Evolutionary conservation across 306 rosid species (phyloP), one percentile per base, ranked within the genome.

Genomic region (Citrullus amarus): DNA sequence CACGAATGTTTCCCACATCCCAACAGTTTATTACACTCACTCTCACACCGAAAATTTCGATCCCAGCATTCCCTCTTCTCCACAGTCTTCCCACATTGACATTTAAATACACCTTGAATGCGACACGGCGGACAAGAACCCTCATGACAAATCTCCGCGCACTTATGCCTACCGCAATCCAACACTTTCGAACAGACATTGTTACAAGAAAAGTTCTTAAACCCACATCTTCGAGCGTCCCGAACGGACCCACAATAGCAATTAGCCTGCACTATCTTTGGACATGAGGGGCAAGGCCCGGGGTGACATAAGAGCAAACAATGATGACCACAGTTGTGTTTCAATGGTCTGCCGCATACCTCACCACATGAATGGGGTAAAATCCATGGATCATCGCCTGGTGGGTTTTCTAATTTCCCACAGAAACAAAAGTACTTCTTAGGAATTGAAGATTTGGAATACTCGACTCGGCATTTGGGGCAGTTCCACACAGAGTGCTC

Each of bases 301-400:
- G 98, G 97, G 54, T 95, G 98, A 85, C 98, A 95, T 1, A 95
- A 83, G 11, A 95, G 86, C 69, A 95, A 66, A 82, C 98, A 95
- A 22, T 46, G 77, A 79, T 95, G 98, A 13, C 98, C 98, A 34
- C 98, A 95, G 5, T 79, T 80, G 80, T 88, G 87, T 85, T 87
- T 88, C 81, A 95, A 60, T 3, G 96, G 90, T 78, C 95, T 85
- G 12, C 82, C 86, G 60, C 98, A 95, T 43, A 92, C 87, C 53
- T 92, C 97, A 22, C 98, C 97, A 36, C 98, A 95, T 0, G 98
- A 95, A 74, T 95, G 98, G 1, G 98, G 98, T 50, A 95, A 41
- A 70, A 95, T 75, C 97, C 97, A 95, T 11, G 98, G 98, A 80
- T 95, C 98, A 69, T 90, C 97, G 75, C 88, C 80, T 0, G 91